Base-by-base conservation (phyloP, 2,329 filamentous ascomycete species). In the Calonectria pauciramosa region DNA sequence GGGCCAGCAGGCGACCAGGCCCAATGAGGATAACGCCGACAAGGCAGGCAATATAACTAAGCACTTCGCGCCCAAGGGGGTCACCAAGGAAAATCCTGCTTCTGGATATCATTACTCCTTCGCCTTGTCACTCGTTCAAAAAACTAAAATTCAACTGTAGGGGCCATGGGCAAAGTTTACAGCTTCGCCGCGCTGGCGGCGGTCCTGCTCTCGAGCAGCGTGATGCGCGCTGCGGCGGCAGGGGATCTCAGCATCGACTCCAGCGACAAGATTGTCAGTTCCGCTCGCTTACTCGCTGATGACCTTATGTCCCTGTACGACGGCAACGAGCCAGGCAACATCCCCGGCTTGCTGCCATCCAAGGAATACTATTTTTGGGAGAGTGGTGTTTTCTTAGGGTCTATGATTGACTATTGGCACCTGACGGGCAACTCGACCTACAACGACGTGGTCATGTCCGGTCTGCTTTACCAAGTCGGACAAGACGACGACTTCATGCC, bases 301-400 rank as follows among this genome's bases (percentile, higher is more conserved):
- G 56, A 63, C 36, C 56, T 63, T 34, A 41, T 63, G 56, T 63
- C 56, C 7, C 36, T 63, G 3, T 63, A 63, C 56, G 56, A 41
- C 36, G 56, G 56, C 56, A 26, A 63, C 34, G 7, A 60, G 34
- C 34, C 34, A 13, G 56, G 56, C 34, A 60, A 28, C 34, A 63
- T 41, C 14, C 56, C 56, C 34, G 56, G 56, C 14, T 23, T 63
- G 56, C 23, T 63, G n/a, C 56, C 56, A 0, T 63, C 56, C 7
- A 8, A 63, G 5, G 56, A 63, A 3, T 63, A 63, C 4, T 63
- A 30, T 18, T 63, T 41, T 18, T 63, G 56, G 56, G 56, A 63
- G 34, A 63, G 56, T n/a, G 56, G 56, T 23, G 23, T 63, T 14
- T 41, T 63, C 16, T 16, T 41, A 23, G 56, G 56, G 16, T 63